Base-by-base conservation (phyloP, 208 protist species). In the Naegleria fowleri region DNA sequence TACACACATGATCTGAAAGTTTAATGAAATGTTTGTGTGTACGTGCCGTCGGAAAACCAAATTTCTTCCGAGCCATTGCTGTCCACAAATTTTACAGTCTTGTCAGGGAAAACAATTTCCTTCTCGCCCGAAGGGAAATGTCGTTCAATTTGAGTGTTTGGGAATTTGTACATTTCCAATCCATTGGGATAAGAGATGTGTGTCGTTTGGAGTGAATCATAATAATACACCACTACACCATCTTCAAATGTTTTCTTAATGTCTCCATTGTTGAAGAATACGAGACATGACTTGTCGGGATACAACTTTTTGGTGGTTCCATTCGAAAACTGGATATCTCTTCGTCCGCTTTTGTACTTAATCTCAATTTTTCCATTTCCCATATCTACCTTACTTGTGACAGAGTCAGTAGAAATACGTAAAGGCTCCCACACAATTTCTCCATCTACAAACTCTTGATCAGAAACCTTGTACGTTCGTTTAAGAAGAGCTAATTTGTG, bases 91-190 rank as follows among this genome's bases (percentile, higher is more conserved):
- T 97, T 98, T 92, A 95, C 96, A 36, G 97, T 97, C 84, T 96
- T 95, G 87, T 98, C 97, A 0, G 96, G 96, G 91, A 98, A 98
- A n/a, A 97, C 90, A 86, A 98, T 97, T 85, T 97, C 96, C 93
- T 98, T 98, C 22, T 92, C 95, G n/a, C 97, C 96, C 87, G 97
- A 94, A 11, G 96, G 94, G 52, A 95, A 90, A 92, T 98, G 97
- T 39, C 95, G 94, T 92, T 98, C 97, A 41, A 95, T 94, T 92
- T 98, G 97, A 29, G 94, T 94, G 7, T 97, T 96, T 52, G 96
- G 94, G 93, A 98, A 98, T 92, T 97, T 94, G 92, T 97, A 97
- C 19, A 97, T 92, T 93, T 98, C 96, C 51, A 96, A 91, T 16
- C 97, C 97, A 89, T 97, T 94, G 2, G 95, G 93, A 83, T 95